A percentile compares a stretch with the other conserved stretches of the same genome.
Evolutionary conservation across 768 basidiomycete genomes (phyloP).

Genomic region (Thelephora aurantiotincta): DNA sequence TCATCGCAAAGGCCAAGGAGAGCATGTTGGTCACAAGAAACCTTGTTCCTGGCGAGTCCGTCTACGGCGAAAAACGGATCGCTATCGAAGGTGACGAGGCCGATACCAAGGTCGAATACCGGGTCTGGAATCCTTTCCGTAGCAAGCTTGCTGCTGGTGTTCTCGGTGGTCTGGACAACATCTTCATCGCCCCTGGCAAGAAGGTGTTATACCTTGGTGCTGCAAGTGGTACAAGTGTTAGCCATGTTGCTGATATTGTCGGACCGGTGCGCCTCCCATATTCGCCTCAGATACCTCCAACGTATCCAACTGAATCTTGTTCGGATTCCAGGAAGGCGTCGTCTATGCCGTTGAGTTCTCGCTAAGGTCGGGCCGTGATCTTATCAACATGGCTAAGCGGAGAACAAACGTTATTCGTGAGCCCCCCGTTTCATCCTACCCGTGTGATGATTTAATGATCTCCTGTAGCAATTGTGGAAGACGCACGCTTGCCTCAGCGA

Average conservation of each 20-base stretch:
- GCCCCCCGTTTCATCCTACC: constrained; percentile 15
- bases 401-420: constrained; percentile 96
- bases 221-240: constrained; percentile 94
- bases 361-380: constrained; percentile 86
- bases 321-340: constrained; percentile 58
- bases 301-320: constrained; percentile 6
- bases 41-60: constrained; percentile 91
- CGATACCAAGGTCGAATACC: constrained; percentile 85
- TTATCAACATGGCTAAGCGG: constrained; percentile 99
- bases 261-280: constrained; percentile 55
- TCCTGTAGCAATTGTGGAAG: constrained; percentile 82
- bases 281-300: neutral
- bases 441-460: neutral
- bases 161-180: constrained; percentile 85
- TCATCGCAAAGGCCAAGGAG: constrained; percentile 97
- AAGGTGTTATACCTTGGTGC: constrained; percentile 98
- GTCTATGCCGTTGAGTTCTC: constrained; percentile 99
- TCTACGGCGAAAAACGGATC: constrained; percentile 98
- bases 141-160: constrained; percentile 95
- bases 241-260: constrained; percentile 97
- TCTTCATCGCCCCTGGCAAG: constrained; percentile 84
- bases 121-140: constrained; percentile 99
- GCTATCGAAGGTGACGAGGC: constrained; percentile 64
- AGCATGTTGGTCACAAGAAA: constrained; percentile 96
- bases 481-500: constrained; percentile 90